Evolutionary conservation across 805 yeast genomes (phyloP).

Genomic region (Candida succiphila): DNA sequence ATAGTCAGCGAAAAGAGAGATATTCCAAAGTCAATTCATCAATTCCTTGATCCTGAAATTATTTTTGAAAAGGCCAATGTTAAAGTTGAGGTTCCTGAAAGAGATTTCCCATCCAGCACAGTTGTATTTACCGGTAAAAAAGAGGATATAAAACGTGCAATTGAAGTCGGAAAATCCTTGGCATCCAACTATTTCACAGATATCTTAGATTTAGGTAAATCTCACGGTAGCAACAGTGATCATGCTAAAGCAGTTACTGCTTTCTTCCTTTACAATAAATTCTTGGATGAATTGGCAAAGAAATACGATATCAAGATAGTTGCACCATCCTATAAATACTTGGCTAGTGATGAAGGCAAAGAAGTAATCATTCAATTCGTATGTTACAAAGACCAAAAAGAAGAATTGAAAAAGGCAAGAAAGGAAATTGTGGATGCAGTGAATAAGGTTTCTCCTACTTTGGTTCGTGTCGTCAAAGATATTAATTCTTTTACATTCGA

Average conservation of each 20-base stretch:
- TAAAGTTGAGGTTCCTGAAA: slow-evolving; percentile 42
- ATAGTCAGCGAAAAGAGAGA: slow-evolving; percentile 45
- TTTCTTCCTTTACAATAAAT: slow-evolving; percentile 45
- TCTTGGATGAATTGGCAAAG: slow-evolving; percentile 34
- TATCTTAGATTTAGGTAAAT: slow-evolving; percentile 72
- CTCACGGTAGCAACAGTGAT: slow-evolving; percentile 69
- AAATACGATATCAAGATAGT: slow-evolving; percentile 31
- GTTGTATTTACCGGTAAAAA: slow-evolving; percentile 59
- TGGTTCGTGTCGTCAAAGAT: slow-evolving; percentile 47
- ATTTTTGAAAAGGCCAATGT: slow-evolving; percentile 48
- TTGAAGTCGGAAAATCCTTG: slow-evolving; percentile 46
- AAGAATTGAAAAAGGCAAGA: slow-evolving; percentile 51
- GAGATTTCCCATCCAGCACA: slow-evolving; percentile 27
- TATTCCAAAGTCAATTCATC: slow-evolving; percentile 63
- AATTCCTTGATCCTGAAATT: slow-evolving; percentile 49
- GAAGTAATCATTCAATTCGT: slow-evolving; percentile 55
- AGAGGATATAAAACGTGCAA: slow-evolving; percentile 48
- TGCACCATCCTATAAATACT: slow-evolving; percentile 34
- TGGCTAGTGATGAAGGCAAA: slow-evolving; percentile 28
- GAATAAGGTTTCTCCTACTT: slow-evolving; percentile 61
- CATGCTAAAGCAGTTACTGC: slow-evolving; percentile 75
- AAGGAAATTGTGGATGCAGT: slow-evolving; percentile 65
- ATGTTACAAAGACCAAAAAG: slow-evolving; percentile 34
- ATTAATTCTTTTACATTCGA: slow-evolving; percentile 52
- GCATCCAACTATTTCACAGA: slow-evolving; percentile 54